Percentiles rank a stretch among this genome's conserved stretches.
Evolutionary conservation across 1,139 yeast genomes (phyloP).

Genomic region (Kodamaea fungicola): DNA sequence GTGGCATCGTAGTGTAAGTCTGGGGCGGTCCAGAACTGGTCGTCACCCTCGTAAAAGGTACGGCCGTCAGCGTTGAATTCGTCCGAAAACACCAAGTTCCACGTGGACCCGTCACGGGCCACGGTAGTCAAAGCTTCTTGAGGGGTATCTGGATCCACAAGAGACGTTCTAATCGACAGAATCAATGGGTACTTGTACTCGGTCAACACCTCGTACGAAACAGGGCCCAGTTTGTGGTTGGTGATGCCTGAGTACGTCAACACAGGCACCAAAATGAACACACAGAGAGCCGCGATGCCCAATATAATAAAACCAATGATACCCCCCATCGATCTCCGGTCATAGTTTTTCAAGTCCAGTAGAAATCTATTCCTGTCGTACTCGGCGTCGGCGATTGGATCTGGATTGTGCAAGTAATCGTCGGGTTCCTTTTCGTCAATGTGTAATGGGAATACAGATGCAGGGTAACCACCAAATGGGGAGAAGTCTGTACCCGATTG

Average conservation of each 20-base stretch:
- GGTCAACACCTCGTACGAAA: slow-evolving; percentile 21
- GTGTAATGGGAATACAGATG: slow-evolving; percentile 26
- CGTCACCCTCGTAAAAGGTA: slow-evolving; percentile 30
- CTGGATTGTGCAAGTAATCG: slow-evolving; percentile 30
- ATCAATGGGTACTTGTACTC: slow-evolving; percentile 22
- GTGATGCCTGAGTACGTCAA: slow-evolving; percentile 25
- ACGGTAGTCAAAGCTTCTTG: slow-evolving; percentile 12
- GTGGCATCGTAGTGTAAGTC: slow-evolving; percentile 30
- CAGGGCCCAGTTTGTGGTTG: slow-evolving; percentile 12
- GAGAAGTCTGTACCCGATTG: slow-evolving; percentile 15
- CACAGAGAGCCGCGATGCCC: slow-evolving; percentile 17
- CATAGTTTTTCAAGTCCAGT: slow-evolving; percentile 24
- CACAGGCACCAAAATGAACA: slow-evolving; percentile 26
- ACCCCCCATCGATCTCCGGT: slow-evolving; percentile 22
- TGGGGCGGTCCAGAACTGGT: slow-evolving; percentile 27
- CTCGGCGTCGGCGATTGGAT: slow-evolving; percentile 28
- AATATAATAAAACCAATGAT: slow-evolving; percentile 19
- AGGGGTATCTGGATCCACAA: slow-evolving; percentile 30
- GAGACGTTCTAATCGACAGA: slow-evolving; percentile 21
- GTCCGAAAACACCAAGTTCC: slow-evolving; percentile 27
- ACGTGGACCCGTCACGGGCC: slow-evolving; percentile 19
- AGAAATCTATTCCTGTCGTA: slow-evolving; percentile 25
- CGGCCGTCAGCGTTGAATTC: slow-evolving; percentile 30
- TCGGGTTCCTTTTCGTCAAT: slow-evolving; percentile 30
- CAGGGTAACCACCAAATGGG: slow-evolving; percentile 33